Percentiles rank a stretch among this genome's conserved stretches.
phyloP scores from a whole-genome alignment of 2,329 filamentous ascomycete species.

The Chaetothyriales sp. region DNA sequence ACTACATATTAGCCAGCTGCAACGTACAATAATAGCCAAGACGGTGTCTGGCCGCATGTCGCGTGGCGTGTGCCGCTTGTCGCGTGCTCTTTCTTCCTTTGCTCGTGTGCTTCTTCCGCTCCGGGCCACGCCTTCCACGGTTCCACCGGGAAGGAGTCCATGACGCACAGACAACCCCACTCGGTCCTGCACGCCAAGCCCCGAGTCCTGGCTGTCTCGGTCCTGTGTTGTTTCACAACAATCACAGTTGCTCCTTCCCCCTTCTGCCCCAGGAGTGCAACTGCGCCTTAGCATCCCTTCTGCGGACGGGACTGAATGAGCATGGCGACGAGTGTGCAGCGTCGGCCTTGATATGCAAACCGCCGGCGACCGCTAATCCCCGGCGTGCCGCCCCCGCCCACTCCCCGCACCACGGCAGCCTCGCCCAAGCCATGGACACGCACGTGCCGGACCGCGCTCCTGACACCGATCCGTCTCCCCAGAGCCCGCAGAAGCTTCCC shows the following conservation, averaged over 20 bases:
- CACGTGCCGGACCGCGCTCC: background rate
- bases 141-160: too few relatives aligned
- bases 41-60: background rate
- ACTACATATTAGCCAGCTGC: too few relatives aligned
- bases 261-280: background rate
- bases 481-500: constrained; percentile 42
- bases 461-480: background rate
- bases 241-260: background rate
- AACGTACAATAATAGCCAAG: too few relatives aligned
- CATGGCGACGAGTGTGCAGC: background rate
- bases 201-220: too few relatives aligned
- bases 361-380: background rate
- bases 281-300: background rate
- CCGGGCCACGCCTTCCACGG: too few relatives aligned
- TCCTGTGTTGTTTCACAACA: background rate
- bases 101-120: too few relatives aligned
- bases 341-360: background rate
- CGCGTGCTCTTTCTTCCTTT: background rate
- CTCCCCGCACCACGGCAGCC: background rate
- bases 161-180: background rate
- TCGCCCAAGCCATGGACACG: constrained; percentile 1
- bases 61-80: background rate
- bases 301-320: background rate
- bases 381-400: background rate
- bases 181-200: background rate